Base-by-base conservation (phyloP, 768 basidiomycete species). In the Vishniacozyma victoriae region DNA sequence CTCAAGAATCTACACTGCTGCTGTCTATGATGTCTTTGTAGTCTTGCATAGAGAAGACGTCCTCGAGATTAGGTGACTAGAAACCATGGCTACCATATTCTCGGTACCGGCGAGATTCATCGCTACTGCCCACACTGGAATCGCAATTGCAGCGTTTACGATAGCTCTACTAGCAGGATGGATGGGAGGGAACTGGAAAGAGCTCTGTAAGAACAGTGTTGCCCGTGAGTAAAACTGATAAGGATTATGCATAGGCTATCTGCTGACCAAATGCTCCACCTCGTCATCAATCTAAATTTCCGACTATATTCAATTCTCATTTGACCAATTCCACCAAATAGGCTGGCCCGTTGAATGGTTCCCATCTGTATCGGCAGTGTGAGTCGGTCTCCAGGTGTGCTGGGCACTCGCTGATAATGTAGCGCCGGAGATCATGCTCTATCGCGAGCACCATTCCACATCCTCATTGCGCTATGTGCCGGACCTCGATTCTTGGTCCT, bases 361-460 rank as follows among this genome's bases (percentile, higher is more conserved):
- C 55, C 90, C 90, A 5, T 89, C 87, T 4, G 90, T 93, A 7
- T 72, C 70, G 2, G 72, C 72, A 18, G 63, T 48, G 64, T 66
- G 38, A 47, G 71, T 45, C 14, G 2, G 0, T 35, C 7, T n/a
- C 16, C 35, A 33, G 29, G 29, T 33, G 29, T n/a, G 29, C 9
- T 4, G 24, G 29, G 19, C 22, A 14, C 15, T 3, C 33, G 27
- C 42, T 38, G 26, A 29, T 4, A 25, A 29, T 29, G n/a, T 35
- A 90, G 87, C 5, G 86, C 91, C 45, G 89, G 90, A 2, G 89
- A 93, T 74, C 88, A 86, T 84, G 87, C 84, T 54, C 87, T 87
- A 27, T 86, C 91, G 56, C 77, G 74, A 55, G 67, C 60, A 52
- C 67, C 87, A 33, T 92, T 90, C 60, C 90, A 93, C 55, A 80